Base-by-base conservation (phyloP, 116 monocot genomes). In the Iris pallida region DNA sequence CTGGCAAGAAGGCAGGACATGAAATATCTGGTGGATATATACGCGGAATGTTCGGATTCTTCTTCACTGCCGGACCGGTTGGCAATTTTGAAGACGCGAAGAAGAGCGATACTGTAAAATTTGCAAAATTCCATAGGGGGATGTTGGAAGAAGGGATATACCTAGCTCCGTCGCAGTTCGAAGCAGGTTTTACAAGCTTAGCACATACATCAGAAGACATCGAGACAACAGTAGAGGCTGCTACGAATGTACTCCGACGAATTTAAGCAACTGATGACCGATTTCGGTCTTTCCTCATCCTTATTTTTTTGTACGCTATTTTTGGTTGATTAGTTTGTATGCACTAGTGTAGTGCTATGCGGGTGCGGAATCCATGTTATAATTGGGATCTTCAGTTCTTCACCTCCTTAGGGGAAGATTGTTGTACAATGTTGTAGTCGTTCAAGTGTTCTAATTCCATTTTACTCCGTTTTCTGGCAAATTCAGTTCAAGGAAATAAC, bases 101-200 rank as follows among this genome's bases (percentile, higher is more conserved):
- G 60, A 74, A 52, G 47, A 74, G 74, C 53, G 74, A 74, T 51
- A 68, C 74, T 9, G 61, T 16, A 10, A 82, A 82, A 51, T 82
- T 82, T 67, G 82, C 73, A 7, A 73, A 65, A 42, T 82, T 82
- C 68, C 70, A 82, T 67, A 55, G 78, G 48, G 82, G 82, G 20
- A 82, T 82, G 82, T 62, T 82, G 18, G 82, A 82, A 48, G 78
- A 82, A 62, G 82, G 82, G 3, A 74, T 82, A 45, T 82, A 82
- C 61, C 40, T 82, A n/a, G 82, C 82, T 12, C 82, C 82, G 0
- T 82, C 82, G 0, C 82, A 82, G 71, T 82, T 82, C 70, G 82
- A 82, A 59, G 82, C 82, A 15, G 82, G 82, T 4, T 82, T 82
- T 57, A 82, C 82, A 19, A 82, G 82, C 62, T 61, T 78, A 58